Evolutionary conservation across 495 filamentous ascomycete species (phyloP).

Genomic region (Recurvomyces mirabilis): DNA sequence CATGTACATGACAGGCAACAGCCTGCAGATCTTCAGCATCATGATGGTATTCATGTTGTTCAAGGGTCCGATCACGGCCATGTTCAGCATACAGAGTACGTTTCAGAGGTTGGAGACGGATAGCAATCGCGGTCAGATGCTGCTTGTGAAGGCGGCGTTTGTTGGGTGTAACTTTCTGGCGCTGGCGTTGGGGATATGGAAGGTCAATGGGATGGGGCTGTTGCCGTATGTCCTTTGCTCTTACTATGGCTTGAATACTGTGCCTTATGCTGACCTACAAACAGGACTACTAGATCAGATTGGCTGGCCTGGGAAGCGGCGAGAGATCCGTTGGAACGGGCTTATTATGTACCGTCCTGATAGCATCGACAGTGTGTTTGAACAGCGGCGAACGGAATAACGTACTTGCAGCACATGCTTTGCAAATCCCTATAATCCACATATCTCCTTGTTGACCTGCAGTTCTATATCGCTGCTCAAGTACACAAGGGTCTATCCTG

Average conservation of each 20-base stretch:
- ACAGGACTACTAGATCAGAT: conserved; percentile 80
- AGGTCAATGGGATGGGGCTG: conserved; percentile 92
- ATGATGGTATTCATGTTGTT: conserved; percentile 99
- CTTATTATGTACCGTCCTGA: conserved; percentile 28
- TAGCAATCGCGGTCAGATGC: conserved; percentile 55
- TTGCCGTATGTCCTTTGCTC: conserved; percentile 56
- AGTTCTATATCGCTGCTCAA: too few relatives aligned
- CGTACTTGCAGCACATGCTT: too few relatives aligned
- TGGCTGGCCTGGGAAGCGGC: conserved; percentile 91
- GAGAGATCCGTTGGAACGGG: conserved; percentile 62
- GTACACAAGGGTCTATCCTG: too few relatives aligned
- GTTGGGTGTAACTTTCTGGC: conserved; percentile 75
- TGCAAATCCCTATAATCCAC: too few relatives aligned
- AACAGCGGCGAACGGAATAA: too few relatives aligned
- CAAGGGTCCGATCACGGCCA: conserved; percentile 83
- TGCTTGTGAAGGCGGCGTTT: conserved; percentile 76
- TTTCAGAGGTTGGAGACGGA: conserved; percentile 86
- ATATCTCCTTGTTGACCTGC: too few relatives aligned
- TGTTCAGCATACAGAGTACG: conserved; percentile 63
- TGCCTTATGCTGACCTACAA: not conserved
- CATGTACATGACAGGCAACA: conserved; percentile 99
- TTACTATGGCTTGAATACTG: not conserved
- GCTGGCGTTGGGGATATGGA: conserved; percentile 83
- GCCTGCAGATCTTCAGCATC: conserved; percentile 96
- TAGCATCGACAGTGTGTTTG: too few relatives aligned